Evolutionary conservation across 2,329 filamentous ascomycete species (phyloP).

Genomic region (Rutstroemia sydowiana): DNA sequence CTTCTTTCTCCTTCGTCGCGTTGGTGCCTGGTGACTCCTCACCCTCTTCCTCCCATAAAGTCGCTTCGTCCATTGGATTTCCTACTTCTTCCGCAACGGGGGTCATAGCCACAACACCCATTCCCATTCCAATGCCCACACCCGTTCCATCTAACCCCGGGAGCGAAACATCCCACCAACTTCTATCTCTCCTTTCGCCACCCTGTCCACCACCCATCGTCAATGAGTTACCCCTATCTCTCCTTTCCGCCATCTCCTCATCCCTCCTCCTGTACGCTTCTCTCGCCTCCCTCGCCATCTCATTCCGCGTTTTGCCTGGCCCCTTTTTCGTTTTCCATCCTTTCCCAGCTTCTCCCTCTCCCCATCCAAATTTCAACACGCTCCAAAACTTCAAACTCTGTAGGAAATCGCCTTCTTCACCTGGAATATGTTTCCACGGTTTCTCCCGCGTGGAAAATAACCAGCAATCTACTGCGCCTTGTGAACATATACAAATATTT

Average conservation of each 20-base stretch:
- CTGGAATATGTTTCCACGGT: slow-evolving; percentile 56
- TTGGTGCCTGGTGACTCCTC: neutral
- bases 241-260: slow-evolving; percentile 37
- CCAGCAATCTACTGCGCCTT: slow-evolving; percentile 60
- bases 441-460: slow-evolving; percentile 65
- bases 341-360: slow-evolving; percentile 22
- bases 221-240: slow-evolving; percentile 19
- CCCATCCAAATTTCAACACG: neutral
- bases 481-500: slow-evolving; percentile 52
- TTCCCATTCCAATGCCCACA: neutral
- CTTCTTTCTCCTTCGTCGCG: neutral
- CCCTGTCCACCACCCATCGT: slow-evolving; percentile 7
- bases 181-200: slow-evolving; percentile 23
- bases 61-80: neutral
- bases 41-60: neutral
- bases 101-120: slow-evolving; percentile 16
- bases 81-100: slow-evolving; percentile 21
- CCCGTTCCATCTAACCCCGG: slow-evolving; percentile 8
- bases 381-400: slow-evolving; percentile 30
- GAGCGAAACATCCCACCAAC: slow-evolving; percentile 30
- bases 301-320: slow-evolving; percentile 43
- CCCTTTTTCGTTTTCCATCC: slow-evolving; percentile 22
- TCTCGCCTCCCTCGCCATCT: slow-evolving; percentile 44
- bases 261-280: slow-evolving; percentile 42
- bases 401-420: slow-evolving; percentile 33